phyloP scores from a whole-genome alignment of 2,329 filamentous ascomycete genomes.

The Dactylellina haptotyla region DNA sequence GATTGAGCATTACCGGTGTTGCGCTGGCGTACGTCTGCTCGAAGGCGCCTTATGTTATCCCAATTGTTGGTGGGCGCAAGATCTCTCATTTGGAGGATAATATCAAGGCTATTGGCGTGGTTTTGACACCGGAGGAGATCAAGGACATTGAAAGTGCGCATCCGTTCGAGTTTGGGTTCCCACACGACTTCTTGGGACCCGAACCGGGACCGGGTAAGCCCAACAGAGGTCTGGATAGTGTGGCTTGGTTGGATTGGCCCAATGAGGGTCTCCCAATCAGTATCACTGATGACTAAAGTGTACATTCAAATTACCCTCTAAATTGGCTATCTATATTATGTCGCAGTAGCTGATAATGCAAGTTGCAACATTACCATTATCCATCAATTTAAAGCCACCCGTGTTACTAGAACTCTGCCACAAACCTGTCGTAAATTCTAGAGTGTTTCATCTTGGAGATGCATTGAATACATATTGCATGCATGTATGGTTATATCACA shows the following conservation, averaged over 20 bases:
- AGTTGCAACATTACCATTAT: too few species aligned
- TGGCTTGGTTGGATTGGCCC: conserved; percentile 48
- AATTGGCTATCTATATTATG: conserved; percentile 48
- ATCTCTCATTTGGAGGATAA: conserved; percentile 76
- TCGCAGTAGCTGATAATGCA: too few species aligned
- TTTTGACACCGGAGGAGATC: conserved; percentile 72
- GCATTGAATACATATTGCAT: too few species aligned
- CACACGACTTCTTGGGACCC: conserved; percentile 65
- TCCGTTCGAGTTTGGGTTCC: conserved; percentile 75
- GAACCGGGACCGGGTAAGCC: conserved; percentile 9
- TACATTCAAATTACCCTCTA: neutral
- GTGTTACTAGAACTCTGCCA: too few species aligned
- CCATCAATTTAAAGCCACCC: too few species aligned
- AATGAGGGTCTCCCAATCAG: conserved; percentile 26
- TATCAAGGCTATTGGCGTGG: conserved; percentile 73
- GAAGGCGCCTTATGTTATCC: conserved; percentile 77
- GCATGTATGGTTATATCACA: too few species aligned
- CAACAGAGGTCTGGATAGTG: conserved; percentile 30
- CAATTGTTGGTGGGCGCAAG: conserved; percentile 76
- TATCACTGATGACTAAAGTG: conserved; percentile 20
- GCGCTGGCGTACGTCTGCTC: conserved; percentile 79
- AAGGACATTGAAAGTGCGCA: conserved; percentile 72
- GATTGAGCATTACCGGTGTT: conserved; percentile 70
- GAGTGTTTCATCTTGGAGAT: too few species aligned
- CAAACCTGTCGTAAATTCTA: too few species aligned